A percentile compares a stretch with the other conserved stretches of the same genome.
Conservation (phyloP, 2,329 filamentous ascomycete species). For the Metarhizium anisopliae region DNA sequence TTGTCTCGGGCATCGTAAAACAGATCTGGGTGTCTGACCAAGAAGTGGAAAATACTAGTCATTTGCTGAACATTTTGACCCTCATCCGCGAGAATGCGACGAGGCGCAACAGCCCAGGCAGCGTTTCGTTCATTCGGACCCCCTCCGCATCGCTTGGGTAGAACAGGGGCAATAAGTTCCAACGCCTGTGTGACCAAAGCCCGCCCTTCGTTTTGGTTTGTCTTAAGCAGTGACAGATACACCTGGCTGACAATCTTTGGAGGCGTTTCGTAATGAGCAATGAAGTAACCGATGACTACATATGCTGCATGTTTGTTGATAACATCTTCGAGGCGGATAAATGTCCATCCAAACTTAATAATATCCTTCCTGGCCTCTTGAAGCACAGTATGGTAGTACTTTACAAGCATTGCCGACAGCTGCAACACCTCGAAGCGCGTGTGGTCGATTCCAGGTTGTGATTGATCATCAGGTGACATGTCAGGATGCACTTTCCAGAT, state of each 20-base stretch:
- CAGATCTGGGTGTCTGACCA: constrained; percentile 82
- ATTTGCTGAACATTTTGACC: constrained; percentile 92
- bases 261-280: constrained; percentile 92
- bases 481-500: constrained; percentile 87
- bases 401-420: constrained; percentile 87
- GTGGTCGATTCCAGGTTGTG: constrained; percentile 83
- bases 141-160: constrained; percentile 75
- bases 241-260: constrained; percentile 94
- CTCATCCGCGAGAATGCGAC: constrained; percentile 87
- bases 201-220: constrained; percentile 90
- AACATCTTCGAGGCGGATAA: constrained; percentile 94
- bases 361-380: constrained; percentile 94
- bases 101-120: constrained; percentile 81
- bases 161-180: constrained; percentile 87
- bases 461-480: constrained; percentile 73
- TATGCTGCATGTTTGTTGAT: constrained; percentile 99
- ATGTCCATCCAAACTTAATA: constrained; percentile 98
- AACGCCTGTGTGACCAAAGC: constrained; percentile 88
- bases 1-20: constrained; percentile 95
- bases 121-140: constrained; percentile 63
- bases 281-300: constrained; percentile 95
- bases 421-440: constrained; percentile 94
- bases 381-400: constrained; percentile 81
- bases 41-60: constrained; percentile 94
- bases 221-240: constrained; percentile 82